A percentile compares a stretch with the other conserved stretches of the same genome.
Conservation (phyloP, 345 rosid genomes). For the Lepidium sativum region DNA sequence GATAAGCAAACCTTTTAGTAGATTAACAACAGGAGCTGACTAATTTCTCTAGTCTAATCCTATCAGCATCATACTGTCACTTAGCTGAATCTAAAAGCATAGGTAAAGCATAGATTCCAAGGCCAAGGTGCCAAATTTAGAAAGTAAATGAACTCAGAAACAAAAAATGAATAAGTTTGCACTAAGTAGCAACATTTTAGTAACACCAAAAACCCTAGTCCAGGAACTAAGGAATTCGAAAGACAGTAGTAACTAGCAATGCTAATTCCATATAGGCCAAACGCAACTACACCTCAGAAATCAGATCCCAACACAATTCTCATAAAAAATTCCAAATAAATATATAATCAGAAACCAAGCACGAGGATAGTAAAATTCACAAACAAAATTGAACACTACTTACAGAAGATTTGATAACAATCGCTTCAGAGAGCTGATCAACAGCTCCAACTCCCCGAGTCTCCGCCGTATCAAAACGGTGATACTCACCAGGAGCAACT, state of each 20-base stretch:
- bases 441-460: slow-evolving; percentile 27
- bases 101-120: background rate
- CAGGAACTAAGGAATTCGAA: slow-evolving; percentile 4
- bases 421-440: slow-evolving; percentile 53
- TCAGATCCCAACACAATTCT: slow-evolving; percentile 31
- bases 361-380: background rate
- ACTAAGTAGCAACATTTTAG: slow-evolving; percentile 4
- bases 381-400: slow-evolving; percentile 17
- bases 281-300: background rate
- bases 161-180: background rate
- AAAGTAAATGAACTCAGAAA: background rate
- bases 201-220: slow-evolving; percentile 10
- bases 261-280: too few relatives aligned
- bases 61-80: slow-evolving; percentile 3
- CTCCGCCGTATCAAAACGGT: slow-evolving; percentile 44
- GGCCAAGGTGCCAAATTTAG: background rate
- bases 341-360: too few relatives aligned
- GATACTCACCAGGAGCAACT: slow-evolving; percentile 59
- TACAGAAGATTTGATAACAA: slow-evolving; percentile 59
- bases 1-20: background rate
- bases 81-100: background rate
- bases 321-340: background rate
- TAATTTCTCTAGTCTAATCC: background rate
- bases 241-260: background rate
- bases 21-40: background rate